phyloP scores from a whole-genome alignment of 805 yeast genomes.

The Limtongia smithiae region DNA sequence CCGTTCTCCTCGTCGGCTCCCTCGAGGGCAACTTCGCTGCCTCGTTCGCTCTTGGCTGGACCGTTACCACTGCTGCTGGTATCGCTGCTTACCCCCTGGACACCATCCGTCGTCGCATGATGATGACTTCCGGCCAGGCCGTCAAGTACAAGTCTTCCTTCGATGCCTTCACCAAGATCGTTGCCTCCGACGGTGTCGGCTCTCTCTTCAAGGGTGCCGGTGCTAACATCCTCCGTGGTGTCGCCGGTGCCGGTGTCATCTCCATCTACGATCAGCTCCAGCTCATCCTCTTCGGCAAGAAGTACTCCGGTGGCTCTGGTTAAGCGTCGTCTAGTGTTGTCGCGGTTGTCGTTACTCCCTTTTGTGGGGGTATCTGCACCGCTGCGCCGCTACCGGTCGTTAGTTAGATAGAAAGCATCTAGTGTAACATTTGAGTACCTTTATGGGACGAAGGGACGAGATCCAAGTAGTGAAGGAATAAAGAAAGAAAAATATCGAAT shows the following conservation, averaged over 20 bases:
- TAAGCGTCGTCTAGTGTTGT: constrained; percentile 1
- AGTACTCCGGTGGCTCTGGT: constrained; percentile 52
- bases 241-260: constrained; percentile 99
- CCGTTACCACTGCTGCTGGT: constrained; percentile 97
- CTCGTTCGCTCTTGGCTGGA: constrained; percentile 95
- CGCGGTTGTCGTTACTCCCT: no score
- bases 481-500: no score
- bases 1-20: constrained; percentile 89
- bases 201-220: constrained; percentile 99
- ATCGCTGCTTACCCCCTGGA: constrained; percentile 99
- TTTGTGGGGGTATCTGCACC: no score
- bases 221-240: constrained; percentile 99
- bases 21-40: constrained; percentile 93
- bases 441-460: no score
- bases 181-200: constrained; percentile 90
- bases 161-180: constrained; percentile 87
- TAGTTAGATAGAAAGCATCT: no score
- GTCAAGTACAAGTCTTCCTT: constrained; percentile 93
- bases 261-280: constrained; percentile 97
- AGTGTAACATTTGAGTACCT: no score
- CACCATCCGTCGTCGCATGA: constrained; percentile 99
- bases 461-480: no score
- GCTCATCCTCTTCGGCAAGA: constrained; percentile 92
- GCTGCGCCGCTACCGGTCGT: no score
- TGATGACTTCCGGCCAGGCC: constrained; percentile 99